Evolutionary conservation across 1,139 yeast genomes (phyloP), one percentile per base, ranked within the genome.

Genomic region (Candida smagusa): DNA sequence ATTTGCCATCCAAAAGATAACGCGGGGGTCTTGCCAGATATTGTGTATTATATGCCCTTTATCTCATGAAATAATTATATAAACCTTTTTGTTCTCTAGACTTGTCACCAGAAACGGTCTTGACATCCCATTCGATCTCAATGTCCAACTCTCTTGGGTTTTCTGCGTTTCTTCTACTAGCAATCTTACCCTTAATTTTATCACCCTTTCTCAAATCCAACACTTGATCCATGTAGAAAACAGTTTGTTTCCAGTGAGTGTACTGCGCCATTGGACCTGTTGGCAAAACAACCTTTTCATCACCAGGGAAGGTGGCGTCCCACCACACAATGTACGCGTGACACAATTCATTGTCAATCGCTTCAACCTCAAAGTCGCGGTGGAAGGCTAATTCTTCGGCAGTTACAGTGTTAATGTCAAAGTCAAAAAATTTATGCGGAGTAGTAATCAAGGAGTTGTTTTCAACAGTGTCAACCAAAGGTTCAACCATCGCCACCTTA

Each of bases 171-270:
- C 97, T 97, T 56, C 81, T 72, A 45, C 88, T 82, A 6, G 84
- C 77, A 44, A 92, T 68, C 28, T 68, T 67, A 35, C 97, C 95
- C 42, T 75, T 73, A 47, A 94, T 72, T 28, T 60, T 57, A 53
- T 92, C 98, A 41, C 92, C 96, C 48, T 75, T 72, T 57, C 82
- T 84, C 48, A 88, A 68, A 56, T 84, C 85, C 48, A 90, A 66
- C 25, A 86, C 95, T 54, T 87, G 88, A 53, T 79, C 81, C 59
- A 92, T 75, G 64, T 92, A 94, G 65, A 94, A 89, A 2, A 92
- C 95, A 12, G 97, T 86, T 68, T 92, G 98, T 63, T 92, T 94
- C 99, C 99, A 94, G 60, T 86, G 95, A 21, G 95, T 86, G 66
- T 84, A 84, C 47, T 78, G 76, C 37, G 81, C 77, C 70, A 82